Percentiles rank a stretch among this genome's conserved stretches.
These are phyloP conservation scores for Rhizopogon vesiculosus DNA, from an alignment of 768 basidiomycete species.

Conservation along the genomic window DNA sequence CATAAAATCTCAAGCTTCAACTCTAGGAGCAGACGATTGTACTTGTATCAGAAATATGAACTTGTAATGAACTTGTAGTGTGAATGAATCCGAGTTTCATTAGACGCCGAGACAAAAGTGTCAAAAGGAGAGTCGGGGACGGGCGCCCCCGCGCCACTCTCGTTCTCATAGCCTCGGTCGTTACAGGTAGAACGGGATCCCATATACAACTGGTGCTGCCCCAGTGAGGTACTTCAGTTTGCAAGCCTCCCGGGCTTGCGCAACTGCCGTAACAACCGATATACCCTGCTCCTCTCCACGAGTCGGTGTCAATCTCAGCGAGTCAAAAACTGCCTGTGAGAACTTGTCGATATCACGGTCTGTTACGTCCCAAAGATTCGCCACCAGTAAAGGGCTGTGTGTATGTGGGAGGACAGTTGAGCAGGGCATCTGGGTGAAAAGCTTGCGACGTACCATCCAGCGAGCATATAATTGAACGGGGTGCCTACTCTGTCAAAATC, in stretches of 20 bases:
- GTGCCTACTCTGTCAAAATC: conserved; percentile 92
- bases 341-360: conserved; percentile 96
- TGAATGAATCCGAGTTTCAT: no score
- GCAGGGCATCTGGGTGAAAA: background rate
- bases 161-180: background rate
- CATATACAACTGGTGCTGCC: conserved; percentile 92
- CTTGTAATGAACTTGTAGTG: no score
- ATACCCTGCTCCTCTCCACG: conserved; percentile 17
- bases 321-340: conserved; percentile 77
- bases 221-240: conserved; percentile 93
- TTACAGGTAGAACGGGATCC: conserved; percentile 86
- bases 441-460: conserved; percentile 72
- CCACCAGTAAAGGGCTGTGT: conserved; percentile 82
- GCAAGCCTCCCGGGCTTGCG: conserved; percentile 72
- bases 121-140: no score
- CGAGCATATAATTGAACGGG: conserved; percentile 94
- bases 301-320: conserved; percentile 46
- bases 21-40: no score
- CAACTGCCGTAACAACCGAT: conserved; percentile 74
- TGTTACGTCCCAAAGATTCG: conserved; percentile 97
- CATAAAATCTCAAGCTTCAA: no score
- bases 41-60: no score
- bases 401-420: background rate
- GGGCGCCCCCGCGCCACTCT: no score
- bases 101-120: no score